Base-by-base conservation (phyloP, 139 green algal genomes). In the Eudorina sp. region DNA sequence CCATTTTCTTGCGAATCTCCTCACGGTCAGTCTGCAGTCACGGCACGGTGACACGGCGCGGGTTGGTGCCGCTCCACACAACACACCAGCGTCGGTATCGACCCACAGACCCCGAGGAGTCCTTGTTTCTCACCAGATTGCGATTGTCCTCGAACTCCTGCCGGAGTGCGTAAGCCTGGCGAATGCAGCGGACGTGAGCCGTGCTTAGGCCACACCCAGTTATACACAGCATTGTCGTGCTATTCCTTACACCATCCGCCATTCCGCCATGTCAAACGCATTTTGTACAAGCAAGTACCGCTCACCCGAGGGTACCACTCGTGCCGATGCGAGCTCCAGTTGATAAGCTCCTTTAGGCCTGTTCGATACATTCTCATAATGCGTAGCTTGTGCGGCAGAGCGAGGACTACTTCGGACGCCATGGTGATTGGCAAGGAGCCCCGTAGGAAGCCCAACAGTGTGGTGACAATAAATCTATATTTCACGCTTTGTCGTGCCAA, bases 301-400 rank as follows among this genome's bases (percentile, higher is more conserved):
- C 83, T 73, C 68, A 88, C 83, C 41, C 90, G 83, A 25, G 90
- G 90, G 83, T 90, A 93, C 90, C 90, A 93, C 29, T 93, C 84
- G 25, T 90, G 84, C 55, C 90, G 84, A 66, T 82, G 89, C 0
- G 69, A 55, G 58, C 82, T 90, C 76, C 83, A 93, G 90, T 93
- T 93, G 8, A 93, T 85, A 41, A 93, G 84, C 79, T 93, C 90
- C 79, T 91, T 83, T 31, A 93, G 29, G 8, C 90, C 90, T 31
- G 80, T 89, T 0, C 90, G 83, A 29, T 93, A 93, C 83, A 93
- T 90, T 11, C 90, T 77, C 87, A 91, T 90, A 1, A 93, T 88
- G 3, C 90, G 83, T 0, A 90, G 60, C 41, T 85, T 89, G 53
- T 91, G 90, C 9, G 88, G 83, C 48, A 93, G 77, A 25, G 62